phyloP scores from a whole-genome alignment of 1,284 basidiomycete species.

The Phaffia rhodozyma region DNA sequence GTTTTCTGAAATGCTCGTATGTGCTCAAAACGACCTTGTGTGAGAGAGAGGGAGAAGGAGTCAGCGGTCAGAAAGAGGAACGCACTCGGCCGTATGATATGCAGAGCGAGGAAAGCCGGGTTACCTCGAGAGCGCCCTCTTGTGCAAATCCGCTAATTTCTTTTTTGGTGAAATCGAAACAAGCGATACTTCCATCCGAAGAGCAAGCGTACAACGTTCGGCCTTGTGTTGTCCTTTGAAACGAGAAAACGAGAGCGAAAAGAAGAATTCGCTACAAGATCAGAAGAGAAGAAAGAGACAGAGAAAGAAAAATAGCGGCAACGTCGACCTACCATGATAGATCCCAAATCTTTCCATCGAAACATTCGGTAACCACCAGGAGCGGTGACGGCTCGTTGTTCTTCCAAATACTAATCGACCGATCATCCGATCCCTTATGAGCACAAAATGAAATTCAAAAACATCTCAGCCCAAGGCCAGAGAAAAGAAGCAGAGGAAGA shows the following conservation, averaged over 20 bases:
- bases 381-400: constrained; percentile 79
- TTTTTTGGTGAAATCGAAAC: constrained; percentile 23
- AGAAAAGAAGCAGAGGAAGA: neutral
- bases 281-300: neutral
- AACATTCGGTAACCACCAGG: constrained; percentile 84
- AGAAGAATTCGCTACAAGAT: neutral
- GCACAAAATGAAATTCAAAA: neutral
- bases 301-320: neutral
- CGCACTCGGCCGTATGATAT: neutral
- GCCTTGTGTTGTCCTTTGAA: constrained; percentile 75
- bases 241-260: neutral
- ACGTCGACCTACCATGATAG: constrained; percentile 63
- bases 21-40: constrained; percentile 5
- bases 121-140: constrained; percentile 15
- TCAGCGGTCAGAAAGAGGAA: neutral
- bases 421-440: constrained; percentile 17
- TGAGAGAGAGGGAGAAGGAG: neutral
- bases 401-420: constrained; percentile 83
- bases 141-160: constrained; percentile 12
- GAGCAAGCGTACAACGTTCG: constrained; percentile 86
- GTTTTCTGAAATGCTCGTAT: neutral
- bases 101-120: neutral
- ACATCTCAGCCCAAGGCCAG: neutral
- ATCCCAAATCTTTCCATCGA: constrained; percentile 89
- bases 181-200: constrained; percentile 73